Base-by-base conservation (phyloP, 139 green algal genomes). In the Coelastrella sp. region DNA sequence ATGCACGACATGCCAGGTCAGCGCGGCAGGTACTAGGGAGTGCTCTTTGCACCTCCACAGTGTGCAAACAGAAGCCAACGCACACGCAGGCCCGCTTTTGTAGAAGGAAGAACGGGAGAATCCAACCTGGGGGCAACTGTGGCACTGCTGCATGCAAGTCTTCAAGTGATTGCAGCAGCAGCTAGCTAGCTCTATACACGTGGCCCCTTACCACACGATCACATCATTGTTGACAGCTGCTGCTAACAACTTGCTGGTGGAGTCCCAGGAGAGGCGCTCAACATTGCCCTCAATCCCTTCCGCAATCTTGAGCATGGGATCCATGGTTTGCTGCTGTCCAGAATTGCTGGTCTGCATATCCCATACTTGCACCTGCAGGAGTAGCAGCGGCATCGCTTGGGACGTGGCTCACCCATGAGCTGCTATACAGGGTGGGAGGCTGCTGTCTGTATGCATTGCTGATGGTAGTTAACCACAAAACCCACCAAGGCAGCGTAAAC, bases 201-300 rank as follows among this genome's bases (percentile, higher is more conserved):
- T 10, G 13, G 78, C 4, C 11, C 16, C 16, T 78, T 64, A 85
- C 91, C 91, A 93, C 4, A 93, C 88, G 5, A 93, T 82, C 56
- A 90, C 91, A 32, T 93, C 91, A 82, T 87, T 90, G 74, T 83
- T 84, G 2, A 85, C 88, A 59, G 91, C 91, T 68, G 91, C 79
- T 56, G 91, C 91, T 57, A 93, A 56, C 65, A 92, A 80, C 65
- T 75, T 85, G 81, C 87, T 88, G 10, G 47, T 88, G 11, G 80
- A 64, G 65, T 92, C 88, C 91, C 91, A 93, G 11, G 87, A 80
- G 13, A 93, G 78, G 23, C 20, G 20, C 13, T 68, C 77, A 4
- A 87, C 85, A 76, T 90, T 75, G 19, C 64, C 87, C 47, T 91
- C 87, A 54, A 91, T 80, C 23, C 87, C 79, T 7, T 91, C 87